These are phyloP conservation scores for Phytopythium helicoides DNA, from an alignment of 352 stramenopile genomes.

Conservation along the genomic window DNA sequence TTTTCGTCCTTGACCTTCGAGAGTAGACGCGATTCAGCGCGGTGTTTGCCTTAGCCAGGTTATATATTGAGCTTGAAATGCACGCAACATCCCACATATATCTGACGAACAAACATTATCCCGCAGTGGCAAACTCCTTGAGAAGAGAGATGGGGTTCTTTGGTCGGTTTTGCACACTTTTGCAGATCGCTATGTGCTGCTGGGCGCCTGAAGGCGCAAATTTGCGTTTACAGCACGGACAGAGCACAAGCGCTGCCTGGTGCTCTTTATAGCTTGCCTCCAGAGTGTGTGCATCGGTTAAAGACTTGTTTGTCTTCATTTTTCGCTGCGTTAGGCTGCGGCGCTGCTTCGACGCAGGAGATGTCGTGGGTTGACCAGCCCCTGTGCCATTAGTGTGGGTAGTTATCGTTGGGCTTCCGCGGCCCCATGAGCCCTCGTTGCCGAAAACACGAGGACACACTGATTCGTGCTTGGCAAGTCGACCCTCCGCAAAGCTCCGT, in stretches of 20 bases:
- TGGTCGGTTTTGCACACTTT: slow-evolving; percentile 74
- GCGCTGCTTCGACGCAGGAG: slow-evolving; percentile 3
- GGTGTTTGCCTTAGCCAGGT: no score
- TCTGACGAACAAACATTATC: slow-evolving; percentile 23
- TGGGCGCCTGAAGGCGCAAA: slow-evolving; percentile 81
- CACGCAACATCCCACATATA: no score
- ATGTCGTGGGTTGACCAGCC: slow-evolving; percentile 1
- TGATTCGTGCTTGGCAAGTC: slow-evolving; percentile 77
- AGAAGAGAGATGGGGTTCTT: slow-evolving; percentile 70
- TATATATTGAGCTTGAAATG: no score
- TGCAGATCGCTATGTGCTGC: slow-evolving; percentile 86
- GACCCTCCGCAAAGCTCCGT: slow-evolving; percentile 77
- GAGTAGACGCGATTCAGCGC: no score
- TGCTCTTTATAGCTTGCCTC: slow-evolving; percentile 74
- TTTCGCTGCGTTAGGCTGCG: neutral
- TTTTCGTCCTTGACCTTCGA: slow-evolving; percentile 71
- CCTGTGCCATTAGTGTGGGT: neutral
- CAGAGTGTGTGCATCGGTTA: slow-evolving; percentile 53
- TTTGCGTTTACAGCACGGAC: slow-evolving; percentile 73
- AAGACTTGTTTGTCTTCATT: slow-evolving; percentile 18
- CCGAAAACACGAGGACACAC: slow-evolving; percentile 81
- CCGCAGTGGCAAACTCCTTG: slow-evolving; percentile 63
- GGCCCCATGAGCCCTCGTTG: slow-evolving; percentile 70
- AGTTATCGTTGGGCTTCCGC: slow-evolving; percentile 27
- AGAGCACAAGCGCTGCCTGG: slow-evolving; percentile 77